Base-by-base conservation (phyloP, 768 basidiomycete species). In the Pseudohyphozyma bogoriensis region DNA sequence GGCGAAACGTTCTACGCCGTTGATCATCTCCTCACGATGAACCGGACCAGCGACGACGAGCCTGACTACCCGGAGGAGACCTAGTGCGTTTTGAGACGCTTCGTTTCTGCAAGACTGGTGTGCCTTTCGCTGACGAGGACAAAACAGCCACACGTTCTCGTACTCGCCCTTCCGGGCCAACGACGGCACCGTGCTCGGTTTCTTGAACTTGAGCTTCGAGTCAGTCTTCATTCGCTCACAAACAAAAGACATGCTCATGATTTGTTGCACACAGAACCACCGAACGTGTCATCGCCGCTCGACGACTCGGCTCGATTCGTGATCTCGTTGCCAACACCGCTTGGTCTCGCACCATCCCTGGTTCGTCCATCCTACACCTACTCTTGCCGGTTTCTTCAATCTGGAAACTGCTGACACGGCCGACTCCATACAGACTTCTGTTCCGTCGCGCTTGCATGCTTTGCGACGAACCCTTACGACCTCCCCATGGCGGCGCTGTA, bases 141-240 rank as follows among this genome's bases (percentile, higher is more conserved):
- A 64, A 42, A 64, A 58, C 22, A 60, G 60, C 44, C 64, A 65
- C 50, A 61, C 64, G 0, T 65, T 61, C 54, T 47, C 54, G 8
- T 65, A 61, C 22, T 53, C 55, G 10, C 64, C 64, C 0, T 55
- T 65, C 33, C 42, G 49, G 28, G 26, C 42, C 35, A 7, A n/a
- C 2, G 24, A 44, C 2, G 57, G 57, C 31, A 24, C 32, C 12
- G 51, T 62, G 4, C 53, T 65, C 45, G 64, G 64, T 2, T 61
- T 65, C 32, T 26, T 49, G 13, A 61, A 61, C 42, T 32, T 61
- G 2, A 56, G 51, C 10, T 59, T 51, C 49, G 59, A 61, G 51
- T 20, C 4, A 13, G 11, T 36, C 5, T 1, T 26, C 26, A 10
- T 32, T 18, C 33, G 31, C 36, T 33, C 10, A 26, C 35, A 0